Evolutionary conservation across 106 monocot species (phyloP), one percentile per base, ranked within the genome.

Genomic region (Allium cepa): DNA sequence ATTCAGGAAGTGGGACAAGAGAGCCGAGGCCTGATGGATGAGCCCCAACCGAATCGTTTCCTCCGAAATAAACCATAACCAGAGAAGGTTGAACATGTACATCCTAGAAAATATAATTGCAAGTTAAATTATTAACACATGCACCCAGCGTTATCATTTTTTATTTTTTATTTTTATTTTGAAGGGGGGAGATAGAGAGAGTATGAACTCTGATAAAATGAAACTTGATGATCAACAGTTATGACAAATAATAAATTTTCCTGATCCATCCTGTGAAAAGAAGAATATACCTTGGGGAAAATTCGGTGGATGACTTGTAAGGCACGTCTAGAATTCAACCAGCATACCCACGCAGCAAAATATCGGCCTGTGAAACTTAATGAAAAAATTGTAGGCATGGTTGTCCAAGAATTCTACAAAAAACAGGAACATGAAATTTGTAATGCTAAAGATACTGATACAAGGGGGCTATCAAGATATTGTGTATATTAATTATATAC

Each of bases 21-120:
- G 90, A 90, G 61, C 94, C 90, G 28, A 87, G 68, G 60, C 90
- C 90, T 13, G 87, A 94, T n/a, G 84, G 71, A 47, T 87, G 80
- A 79, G 90, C 57, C 53, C 79, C 86, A 71, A 90, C 78, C 4
- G 90, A 90, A 74, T 94, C 94, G 62, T 90, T 90, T 45, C 94
- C 94, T 26, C 94, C 94, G 62, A 94, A 94, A 80, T 94, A 94
- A 17, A 90, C 87, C 59, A 94, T 72, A 15, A 93, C 79, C 16
- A 93, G 77, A 68, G 89, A 86, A 70, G 93, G 92, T 72, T 89
- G 85, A 10, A 85, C 74, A 3, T 69, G 4, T 63, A 80, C 78
- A 79, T 93, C 85, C 92, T 93, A 59, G 49, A 57, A 67, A 66
- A 70, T 3, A 59, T 15, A 52, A 47, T 17, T 56, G 15, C 51